These are phyloP conservation scores for Leersia perrieri DNA, from an alignment of 176 grass and related monocot species.

Conservation along the genomic window DNA sequence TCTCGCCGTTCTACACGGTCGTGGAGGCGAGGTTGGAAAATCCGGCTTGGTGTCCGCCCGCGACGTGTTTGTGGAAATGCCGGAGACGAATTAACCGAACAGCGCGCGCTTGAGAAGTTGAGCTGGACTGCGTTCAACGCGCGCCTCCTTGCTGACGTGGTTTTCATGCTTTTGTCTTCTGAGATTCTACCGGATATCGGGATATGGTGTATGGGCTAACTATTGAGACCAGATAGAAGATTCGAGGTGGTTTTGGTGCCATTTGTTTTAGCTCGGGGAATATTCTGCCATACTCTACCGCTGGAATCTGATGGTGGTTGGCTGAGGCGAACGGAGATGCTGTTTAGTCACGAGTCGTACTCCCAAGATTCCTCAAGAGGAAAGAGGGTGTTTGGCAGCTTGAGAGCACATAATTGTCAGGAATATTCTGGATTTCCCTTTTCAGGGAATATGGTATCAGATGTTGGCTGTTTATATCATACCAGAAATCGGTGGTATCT, in stretches of 20 bases:
- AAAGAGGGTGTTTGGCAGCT: background rate
- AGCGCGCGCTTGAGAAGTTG: background rate
- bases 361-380: constrained; percentile 3
- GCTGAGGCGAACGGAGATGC: background rate
- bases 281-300: constrained; percentile 23
- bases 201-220: background rate
- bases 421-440: constrained; percentile 1
- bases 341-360: background rate
- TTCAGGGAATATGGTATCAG: background rate
- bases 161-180: background rate
- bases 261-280: background rate
- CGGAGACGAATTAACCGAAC: background rate
- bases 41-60: background rate
- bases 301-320: background rate
- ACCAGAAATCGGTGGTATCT: background rate
- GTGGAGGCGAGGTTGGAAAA: background rate
- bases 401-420: background rate
- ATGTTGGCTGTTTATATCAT: background rate
- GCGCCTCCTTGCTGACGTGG: background rate
- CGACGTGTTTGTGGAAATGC: constrained; percentile 41
- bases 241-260: constrained; percentile 17
- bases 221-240: background rate
- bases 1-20: background rate
- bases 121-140: background rate
- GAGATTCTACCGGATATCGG: background rate